These are phyloP conservation scores for Detonula confervacea DNA, from an alignment of 352 stramenopile genomes.

Conservation along the genomic window DNA sequence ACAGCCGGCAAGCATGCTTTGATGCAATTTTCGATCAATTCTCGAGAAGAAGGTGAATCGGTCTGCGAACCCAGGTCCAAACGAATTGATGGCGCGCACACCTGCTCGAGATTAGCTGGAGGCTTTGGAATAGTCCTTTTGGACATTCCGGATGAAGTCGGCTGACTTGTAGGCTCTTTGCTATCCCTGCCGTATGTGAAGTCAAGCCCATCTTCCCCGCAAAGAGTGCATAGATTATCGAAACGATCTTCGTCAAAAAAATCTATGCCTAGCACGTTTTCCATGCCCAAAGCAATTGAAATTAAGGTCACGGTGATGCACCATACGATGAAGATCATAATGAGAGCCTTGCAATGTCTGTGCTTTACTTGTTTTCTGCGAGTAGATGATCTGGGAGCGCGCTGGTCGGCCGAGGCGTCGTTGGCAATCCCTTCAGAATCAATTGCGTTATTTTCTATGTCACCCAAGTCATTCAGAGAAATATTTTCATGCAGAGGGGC, in stretches of 20 bases:
- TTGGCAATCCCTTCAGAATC: background rate
- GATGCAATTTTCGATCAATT: background rate
- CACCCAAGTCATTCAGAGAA: background rate
- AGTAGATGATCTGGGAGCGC: background rate
- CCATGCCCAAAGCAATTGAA: constrained; percentile 10
- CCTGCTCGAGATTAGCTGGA: background rate
- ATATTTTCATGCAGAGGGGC: no score
- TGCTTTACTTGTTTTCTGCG: constrained; percentile 6
- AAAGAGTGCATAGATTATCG: background rate
- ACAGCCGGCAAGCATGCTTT: background rate
- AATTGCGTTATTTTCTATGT: background rate
- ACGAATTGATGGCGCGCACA: background rate
- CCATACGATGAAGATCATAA: constrained; percentile 10
- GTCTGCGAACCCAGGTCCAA: background rate
- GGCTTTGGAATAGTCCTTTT: background rate
- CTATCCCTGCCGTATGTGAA: background rate
- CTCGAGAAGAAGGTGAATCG: no score
- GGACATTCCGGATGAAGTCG: background rate
- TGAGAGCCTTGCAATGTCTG: constrained; percentile 7
- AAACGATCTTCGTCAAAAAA: no score
- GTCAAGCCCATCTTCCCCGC: background rate
- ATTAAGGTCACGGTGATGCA: constrained; percentile 1
- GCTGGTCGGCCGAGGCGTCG: background rate
- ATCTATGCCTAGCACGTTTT: no score
- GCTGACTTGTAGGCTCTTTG: background rate